phyloP scores from a whole-genome alignment of 176 grass and related monocot species.

The Eragrostis curvula region DNA sequence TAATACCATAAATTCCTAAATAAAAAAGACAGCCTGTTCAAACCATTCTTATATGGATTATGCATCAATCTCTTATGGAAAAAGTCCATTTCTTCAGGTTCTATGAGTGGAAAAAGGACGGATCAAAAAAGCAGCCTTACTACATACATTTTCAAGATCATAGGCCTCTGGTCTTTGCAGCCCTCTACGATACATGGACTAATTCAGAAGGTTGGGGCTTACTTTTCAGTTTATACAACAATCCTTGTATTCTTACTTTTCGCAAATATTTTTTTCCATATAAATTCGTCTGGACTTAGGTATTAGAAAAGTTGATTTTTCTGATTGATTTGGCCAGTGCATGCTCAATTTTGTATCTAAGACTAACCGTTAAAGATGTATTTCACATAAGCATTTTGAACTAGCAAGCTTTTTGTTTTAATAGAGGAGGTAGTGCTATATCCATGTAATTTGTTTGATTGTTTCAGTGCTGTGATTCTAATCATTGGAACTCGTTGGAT shows the following conservation, averaged over 20 bases:
- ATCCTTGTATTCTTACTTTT: constrained; percentile 13
- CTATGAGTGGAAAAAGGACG: constrained; percentile 98
- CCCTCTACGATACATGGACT: constrained; percentile 78
- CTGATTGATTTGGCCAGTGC: too few relatives aligned
- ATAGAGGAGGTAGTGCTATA: too few relatives aligned
- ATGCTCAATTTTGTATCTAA: too few relatives aligned
- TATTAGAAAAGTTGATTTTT: too few relatives aligned
- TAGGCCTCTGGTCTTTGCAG: constrained; percentile 83
- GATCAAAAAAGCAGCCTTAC: constrained; percentile 82
- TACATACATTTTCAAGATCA: constrained; percentile 88
- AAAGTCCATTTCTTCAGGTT: constrained; percentile 68
- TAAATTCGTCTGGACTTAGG: too few relatives aligned
- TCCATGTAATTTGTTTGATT: too few relatives aligned
- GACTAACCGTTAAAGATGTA: too few relatives aligned
- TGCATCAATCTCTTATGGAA: neutral
- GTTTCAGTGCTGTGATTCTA: too few relatives aligned
- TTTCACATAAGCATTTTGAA: too few relatives aligned
- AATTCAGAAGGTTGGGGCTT: constrained; percentile 66
- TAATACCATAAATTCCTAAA: neutral
- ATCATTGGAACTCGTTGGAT: too few relatives aligned
- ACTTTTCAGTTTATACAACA: neutral
- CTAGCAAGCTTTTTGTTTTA: too few relatives aligned
- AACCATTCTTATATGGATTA: constrained; percentile 31
- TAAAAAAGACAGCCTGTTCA: neutral
- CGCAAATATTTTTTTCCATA: neutral